Conservation (phyloP, 2,329 filamentous ascomycete genomes). For the Coleophoma cylindrospora region DNA sequence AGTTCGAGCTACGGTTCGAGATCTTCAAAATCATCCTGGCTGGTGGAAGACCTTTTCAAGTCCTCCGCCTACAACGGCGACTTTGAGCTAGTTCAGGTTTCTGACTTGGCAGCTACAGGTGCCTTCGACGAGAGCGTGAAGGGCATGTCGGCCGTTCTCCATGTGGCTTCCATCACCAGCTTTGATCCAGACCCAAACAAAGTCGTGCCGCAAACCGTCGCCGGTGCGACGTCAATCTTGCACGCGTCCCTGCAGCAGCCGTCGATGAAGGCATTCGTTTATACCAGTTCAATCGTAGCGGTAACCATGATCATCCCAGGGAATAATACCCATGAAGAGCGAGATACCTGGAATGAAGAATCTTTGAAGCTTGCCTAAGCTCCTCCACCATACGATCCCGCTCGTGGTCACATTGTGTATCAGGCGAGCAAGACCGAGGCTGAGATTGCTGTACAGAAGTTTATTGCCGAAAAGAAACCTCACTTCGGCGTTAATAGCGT, state of each 20-base stretch:
- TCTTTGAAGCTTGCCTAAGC: conserved; percentile 29
- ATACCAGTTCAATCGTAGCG: conserved; percentile 27
- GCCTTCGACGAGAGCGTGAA: conserved; percentile 34
- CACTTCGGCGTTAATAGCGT: conserved; percentile 23
- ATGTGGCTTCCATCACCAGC: conserved; percentile 36
- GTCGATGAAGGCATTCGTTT: conserved; percentile 34
- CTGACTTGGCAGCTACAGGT: conserved; percentile 30
- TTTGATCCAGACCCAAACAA: conserved; percentile 34
- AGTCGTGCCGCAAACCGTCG: conserved; percentile 34
- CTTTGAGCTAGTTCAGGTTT: conserved; percentile 33
- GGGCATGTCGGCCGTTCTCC: conserved; percentile 37
- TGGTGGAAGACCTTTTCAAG: conserved; percentile 27
- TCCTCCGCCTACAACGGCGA: conserved; percentile 19
- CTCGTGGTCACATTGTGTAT: conserved; percentile 23
- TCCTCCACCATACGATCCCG: conserved; percentile 25
- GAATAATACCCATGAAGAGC: conserved; percentile 15
- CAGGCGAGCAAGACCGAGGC: conserved; percentile 32
- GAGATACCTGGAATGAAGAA: conserved; percentile 31
- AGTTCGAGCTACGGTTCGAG: conserved; percentile 40
- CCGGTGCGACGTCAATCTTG: conserved; percentile 32
- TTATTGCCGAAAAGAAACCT: conserved; percentile 25
- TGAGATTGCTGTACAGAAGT: conserved; percentile 34
- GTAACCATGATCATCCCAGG: conserved; percentile 15
- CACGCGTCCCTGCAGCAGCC: conserved; percentile 33
- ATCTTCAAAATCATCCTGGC: conserved; percentile 28